Percentiles rank a stretch among this genome's conserved stretches.
Conservation (phyloP, 805 yeast species). For the Sugiyamaella marilandica region DNA sequence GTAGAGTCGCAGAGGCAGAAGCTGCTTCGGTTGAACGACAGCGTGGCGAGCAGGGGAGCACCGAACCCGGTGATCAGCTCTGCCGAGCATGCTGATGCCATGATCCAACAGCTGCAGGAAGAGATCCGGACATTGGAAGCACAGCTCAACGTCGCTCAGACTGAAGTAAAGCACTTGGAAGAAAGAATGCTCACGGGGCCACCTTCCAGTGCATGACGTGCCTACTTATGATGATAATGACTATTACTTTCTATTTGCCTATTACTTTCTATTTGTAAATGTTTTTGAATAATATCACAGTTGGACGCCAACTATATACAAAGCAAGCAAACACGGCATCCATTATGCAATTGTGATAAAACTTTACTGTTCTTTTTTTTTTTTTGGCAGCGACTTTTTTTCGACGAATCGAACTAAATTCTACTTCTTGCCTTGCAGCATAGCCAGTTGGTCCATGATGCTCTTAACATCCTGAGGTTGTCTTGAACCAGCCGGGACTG, state of each 20-base stretch:
- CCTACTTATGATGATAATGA: too few relatives aligned
- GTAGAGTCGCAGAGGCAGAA: conserved; percentile 43
- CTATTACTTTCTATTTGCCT: too few relatives aligned
- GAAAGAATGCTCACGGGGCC: neutral
- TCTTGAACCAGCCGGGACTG: conserved; percentile 8
- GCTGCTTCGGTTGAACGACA: conserved; percentile 23
- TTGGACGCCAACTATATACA: neutral
- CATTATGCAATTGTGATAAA: too few relatives aligned
- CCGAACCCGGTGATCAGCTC: conserved; percentile 9
- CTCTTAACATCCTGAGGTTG: conserved; percentile 21
- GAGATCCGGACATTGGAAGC: conserved; percentile 18
- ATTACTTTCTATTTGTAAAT: too few relatives aligned
- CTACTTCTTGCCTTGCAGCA: conserved; percentile 18
- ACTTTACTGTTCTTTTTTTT: too few relatives aligned
- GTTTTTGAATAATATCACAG: too few relatives aligned
- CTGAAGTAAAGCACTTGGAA: conserved; percentile 12
- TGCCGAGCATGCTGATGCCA: conserved; percentile 12
- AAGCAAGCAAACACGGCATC: neutral
- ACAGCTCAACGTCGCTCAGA: conserved; percentile 15
- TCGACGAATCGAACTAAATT: neutral
- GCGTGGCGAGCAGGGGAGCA: conserved; percentile 15
- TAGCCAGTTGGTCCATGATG: conserved; percentile 25
- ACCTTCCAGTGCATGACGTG: neutral
- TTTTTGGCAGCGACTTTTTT: neutral
- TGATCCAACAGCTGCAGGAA: conserved; percentile 14